These are phyloP conservation scores for Amauroascus verrucosus DNA, from an alignment of 2,329 filamentous ascomycete genomes.

Conservation along the genomic window DNA sequence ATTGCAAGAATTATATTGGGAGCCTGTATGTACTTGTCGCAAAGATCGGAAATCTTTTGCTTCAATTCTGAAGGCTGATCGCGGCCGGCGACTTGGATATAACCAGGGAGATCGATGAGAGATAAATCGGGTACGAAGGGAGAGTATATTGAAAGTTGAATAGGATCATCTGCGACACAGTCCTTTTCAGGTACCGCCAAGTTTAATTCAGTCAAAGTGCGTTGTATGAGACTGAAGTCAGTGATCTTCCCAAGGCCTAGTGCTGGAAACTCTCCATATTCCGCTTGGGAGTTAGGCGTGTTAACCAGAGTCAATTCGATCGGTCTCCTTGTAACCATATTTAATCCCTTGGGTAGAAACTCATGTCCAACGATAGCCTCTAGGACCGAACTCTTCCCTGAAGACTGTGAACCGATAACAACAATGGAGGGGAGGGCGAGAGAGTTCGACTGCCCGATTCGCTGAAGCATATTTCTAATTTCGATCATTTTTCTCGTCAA, in stretches of 20 bases:
- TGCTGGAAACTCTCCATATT: slow-evolving; percentile 94
- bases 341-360: slow-evolving; percentile 92
- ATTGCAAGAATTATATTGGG: slow-evolving; percentile 96
- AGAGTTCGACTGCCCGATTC: slow-evolving; percentile 80
- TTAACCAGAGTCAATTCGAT: slow-evolving; percentile 96
- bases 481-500: slow-evolving; percentile 99
- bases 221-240: slow-evolving; percentile 78
- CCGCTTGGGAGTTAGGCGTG: slow-evolving; percentile 71
- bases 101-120: slow-evolving; percentile 89
- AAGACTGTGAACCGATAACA: slow-evolving; percentile 97
- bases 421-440: slow-evolving; percentile 91
- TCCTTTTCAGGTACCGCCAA: slow-evolving; percentile 80
- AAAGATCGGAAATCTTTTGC: slow-evolving; percentile 89
- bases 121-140: slow-evolving; percentile 92
- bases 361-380: slow-evolving; percentile 97
- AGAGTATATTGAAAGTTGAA: slow-evolving; percentile 90
- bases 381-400: slow-evolving; percentile 92
- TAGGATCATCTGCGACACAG: slow-evolving; percentile 93
- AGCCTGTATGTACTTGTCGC: slow-evolving; percentile 94
- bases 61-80: slow-evolving; percentile 88
- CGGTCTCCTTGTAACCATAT: slow-evolving; percentile 93
- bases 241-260: slow-evolving; percentile 80
- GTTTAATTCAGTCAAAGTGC: slow-evolving; percentile 89
- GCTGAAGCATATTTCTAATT: slow-evolving; percentile 82
- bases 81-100: slow-evolving; percentile 88